Conservation (phyloP, 2,329 filamentous ascomycete genomes). For the Chaetomiaceae sp. region DNA sequence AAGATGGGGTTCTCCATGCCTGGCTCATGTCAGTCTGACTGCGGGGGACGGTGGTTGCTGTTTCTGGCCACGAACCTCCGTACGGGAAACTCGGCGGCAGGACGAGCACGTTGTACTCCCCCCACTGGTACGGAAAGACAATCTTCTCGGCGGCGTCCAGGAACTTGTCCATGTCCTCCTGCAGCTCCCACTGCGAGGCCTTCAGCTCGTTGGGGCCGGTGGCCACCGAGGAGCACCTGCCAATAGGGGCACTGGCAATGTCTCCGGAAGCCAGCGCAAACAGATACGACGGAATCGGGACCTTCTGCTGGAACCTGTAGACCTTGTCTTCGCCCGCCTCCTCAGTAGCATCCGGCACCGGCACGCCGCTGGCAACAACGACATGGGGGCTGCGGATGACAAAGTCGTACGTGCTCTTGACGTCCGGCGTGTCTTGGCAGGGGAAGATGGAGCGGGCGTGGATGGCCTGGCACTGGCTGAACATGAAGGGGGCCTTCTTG, state of each 20-base stretch:
- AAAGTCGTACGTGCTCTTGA: constrained; percentile 93
- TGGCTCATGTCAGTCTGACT: constrained; percentile 27
- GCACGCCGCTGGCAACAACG: constrained; percentile 84
- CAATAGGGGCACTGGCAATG: constrained; percentile 77
- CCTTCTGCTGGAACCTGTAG: constrained; percentile 82
- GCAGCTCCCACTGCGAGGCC: constrained; percentile 84
- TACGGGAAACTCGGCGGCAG: constrained; percentile 87
- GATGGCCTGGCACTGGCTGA: constrained; percentile 96
- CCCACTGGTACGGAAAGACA: constrained; percentile 88
- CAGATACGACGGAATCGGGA: constrained; percentile 90
- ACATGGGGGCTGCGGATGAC: constrained; percentile 79
- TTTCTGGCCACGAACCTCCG: constrained; percentile 61
- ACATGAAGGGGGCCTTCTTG: constrained; percentile 95
- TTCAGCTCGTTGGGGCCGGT: constrained; percentile 82
- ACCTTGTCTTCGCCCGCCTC: constrained; percentile 53
- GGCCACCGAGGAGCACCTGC: constrained; percentile 75
- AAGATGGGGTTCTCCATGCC: constrained; percentile 90
- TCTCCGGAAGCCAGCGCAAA: constrained; percentile 89
- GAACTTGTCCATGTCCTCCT: constrained; percentile 85
- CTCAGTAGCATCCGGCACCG: constrained; percentile 40
- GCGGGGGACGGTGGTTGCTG: too few species aligned
- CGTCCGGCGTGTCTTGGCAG: constrained; percentile 94
- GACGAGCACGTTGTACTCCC: constrained; percentile 88
- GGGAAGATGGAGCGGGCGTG: constrained; percentile 91
- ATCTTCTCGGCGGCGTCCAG: constrained; percentile 76